Evolutionary conservation across 1,139 yeast species (phyloP).

Genomic region (Nadsonia commutata): DNA sequence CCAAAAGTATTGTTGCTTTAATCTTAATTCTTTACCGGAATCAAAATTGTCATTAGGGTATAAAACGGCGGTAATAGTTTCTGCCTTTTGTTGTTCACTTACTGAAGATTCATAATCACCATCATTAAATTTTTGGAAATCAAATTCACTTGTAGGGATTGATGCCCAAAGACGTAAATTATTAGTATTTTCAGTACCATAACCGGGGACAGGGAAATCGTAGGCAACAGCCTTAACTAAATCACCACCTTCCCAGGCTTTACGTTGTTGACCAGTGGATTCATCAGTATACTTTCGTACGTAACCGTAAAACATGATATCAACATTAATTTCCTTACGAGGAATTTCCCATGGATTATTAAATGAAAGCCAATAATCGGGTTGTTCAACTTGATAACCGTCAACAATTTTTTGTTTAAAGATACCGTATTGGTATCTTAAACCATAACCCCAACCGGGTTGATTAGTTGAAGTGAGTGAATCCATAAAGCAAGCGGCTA

Average conservation of each 20-base stretch:
- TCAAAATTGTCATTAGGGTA: conserved; percentile 90
- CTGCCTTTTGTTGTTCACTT: conserved; percentile 73
- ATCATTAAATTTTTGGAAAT: conserved; percentile 77
- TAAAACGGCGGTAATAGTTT: conserved; percentile 78
- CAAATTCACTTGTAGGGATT: conserved; percentile 81
- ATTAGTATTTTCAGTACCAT: conserved; percentile 68
- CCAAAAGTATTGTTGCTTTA: conserved; percentile 96
- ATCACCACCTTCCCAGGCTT: conserved; percentile 80
- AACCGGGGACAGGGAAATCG: conserved; percentile 91
- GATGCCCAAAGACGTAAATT: conserved; percentile 87
- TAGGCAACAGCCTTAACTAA: conserved; percentile 83
- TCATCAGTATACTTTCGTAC: conserved; percentile 50
- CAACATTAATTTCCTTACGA: conserved; percentile 74
- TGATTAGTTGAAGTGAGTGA: conserved; percentile 75
- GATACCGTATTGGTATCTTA: conserved; percentile 86
- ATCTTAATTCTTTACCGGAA: conserved; percentile 79
- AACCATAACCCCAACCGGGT: conserved; percentile 95
- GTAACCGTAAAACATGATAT: conserved; percentile 83
- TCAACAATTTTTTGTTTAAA: conserved; percentile 81
- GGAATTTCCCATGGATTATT: conserved; percentile 91
- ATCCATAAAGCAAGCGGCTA: conserved; percentile 91
- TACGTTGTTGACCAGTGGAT: conserved; percentile 32
- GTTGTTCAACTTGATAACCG: conserved; percentile 88
- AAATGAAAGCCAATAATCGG: conserved; percentile 84
- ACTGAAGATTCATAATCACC: conserved; percentile 88